These are phyloP conservation scores for Iberis pinnata DNA, from an alignment of 345 rosid species.

Conservation along the genomic window DNA sequence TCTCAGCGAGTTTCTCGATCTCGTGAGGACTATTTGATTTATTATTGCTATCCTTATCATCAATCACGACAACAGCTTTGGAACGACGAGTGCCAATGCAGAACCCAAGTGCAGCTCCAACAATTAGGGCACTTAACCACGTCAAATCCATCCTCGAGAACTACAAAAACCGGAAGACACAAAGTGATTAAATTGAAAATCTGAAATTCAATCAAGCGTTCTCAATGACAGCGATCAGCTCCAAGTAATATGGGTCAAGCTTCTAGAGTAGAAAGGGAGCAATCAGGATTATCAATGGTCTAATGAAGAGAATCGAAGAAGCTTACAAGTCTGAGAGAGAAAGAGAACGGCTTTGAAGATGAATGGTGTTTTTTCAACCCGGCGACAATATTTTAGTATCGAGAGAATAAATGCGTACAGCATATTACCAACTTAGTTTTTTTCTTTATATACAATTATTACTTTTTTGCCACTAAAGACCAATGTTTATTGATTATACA, in stretches of 20 bases:
- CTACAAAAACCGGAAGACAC: too few species aligned
- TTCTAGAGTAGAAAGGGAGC: background rate
- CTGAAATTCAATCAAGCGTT: too few species aligned
- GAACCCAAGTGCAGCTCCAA: conserved; percentile 85
- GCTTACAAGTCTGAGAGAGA: conserved; percentile 19
- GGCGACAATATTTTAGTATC: too few species aligned
- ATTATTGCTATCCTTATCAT: conserved; percentile 26
- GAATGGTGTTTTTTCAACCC: too few species aligned
- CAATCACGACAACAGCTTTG: conserved; percentile 24
- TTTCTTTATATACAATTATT: too few species aligned
- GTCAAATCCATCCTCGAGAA: conserved; percentile 61
- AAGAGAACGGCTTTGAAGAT: conserved; percentile 15
- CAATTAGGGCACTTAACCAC: conserved; percentile 71
- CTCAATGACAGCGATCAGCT: too few species aligned
- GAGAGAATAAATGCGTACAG: too few species aligned
- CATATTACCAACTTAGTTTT: too few species aligned
- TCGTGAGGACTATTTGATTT: conserved; percentile 52
- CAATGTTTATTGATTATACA: too few species aligned
- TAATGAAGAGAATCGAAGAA: conserved; percentile 6
- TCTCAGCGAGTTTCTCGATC: conserved; percentile 79
- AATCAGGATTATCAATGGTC: background rate
- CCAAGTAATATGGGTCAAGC: background rate
- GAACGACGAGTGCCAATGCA: conserved; percentile 55
- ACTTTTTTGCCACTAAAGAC: too few species aligned
- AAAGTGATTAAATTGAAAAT: too few species aligned